Evolutionary conservation across 2,329 filamentous ascomycete genomes (phyloP).

Genomic region (Epichloe typhina): DNA sequence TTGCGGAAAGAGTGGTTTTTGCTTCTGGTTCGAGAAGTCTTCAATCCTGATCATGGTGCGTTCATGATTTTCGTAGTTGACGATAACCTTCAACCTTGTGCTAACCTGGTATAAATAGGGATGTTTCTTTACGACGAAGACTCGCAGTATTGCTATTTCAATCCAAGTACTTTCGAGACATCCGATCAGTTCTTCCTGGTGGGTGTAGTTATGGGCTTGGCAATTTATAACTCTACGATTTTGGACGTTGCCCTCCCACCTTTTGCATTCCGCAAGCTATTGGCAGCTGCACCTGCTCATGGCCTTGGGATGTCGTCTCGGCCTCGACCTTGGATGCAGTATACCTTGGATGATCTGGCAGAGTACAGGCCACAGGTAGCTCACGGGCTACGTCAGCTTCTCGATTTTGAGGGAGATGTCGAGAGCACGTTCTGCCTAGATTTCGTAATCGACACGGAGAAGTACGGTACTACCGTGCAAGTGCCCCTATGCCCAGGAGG

Average conservation of each 20-base stretch:
- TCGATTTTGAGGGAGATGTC: conserved; percentile 77
- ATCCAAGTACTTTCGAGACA: conserved; percentile 77
- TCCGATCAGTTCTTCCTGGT: conserved; percentile 88
- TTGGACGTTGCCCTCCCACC: conserved; percentile 78
- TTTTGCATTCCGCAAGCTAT: conserved; percentile 78
- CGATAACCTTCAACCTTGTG: too few species aligned
- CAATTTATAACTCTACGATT: conserved; percentile 92
- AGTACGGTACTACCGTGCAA: conserved; percentile 54
- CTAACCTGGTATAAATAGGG: conserved; percentile 36
- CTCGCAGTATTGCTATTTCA: conserved; percentile 86
- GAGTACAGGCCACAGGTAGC: conserved; percentile 70
- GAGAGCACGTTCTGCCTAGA: conserved; percentile 68
- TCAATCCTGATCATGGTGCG: conserved; percentile 78
- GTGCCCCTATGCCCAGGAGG: conserved; percentile 64
- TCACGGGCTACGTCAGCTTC: conserved; percentile 57
- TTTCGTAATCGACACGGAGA: conserved; percentile 65
- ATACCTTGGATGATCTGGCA: conserved; percentile 68
- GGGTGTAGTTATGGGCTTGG: conserved; percentile 73
- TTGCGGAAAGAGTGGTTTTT: conserved; percentile 92
- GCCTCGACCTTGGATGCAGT: conserved; percentile 50
- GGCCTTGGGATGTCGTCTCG: conserved; percentile 40
- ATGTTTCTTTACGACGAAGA: conserved; percentile 89
- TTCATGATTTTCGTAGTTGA: conserved; percentile 4
- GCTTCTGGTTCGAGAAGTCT: conserved; percentile 75
- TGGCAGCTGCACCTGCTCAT: conserved; percentile 59